phyloP scores from a whole-genome alignment of 257 asterid species.

The Echium plantagineum region DNA sequence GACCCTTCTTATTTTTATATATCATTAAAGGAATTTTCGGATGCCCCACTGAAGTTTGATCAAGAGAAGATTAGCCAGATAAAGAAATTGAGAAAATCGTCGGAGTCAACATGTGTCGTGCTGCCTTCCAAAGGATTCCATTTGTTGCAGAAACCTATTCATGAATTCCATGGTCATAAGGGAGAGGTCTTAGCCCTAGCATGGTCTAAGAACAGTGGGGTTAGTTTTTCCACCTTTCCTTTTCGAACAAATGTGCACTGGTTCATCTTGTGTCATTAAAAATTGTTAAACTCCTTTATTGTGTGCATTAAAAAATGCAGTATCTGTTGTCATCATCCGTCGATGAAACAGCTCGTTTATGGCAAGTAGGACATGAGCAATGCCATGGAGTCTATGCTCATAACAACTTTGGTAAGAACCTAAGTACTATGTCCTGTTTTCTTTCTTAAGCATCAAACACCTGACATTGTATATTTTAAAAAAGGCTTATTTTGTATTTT shows the following conservation, averaged over 20 bases:
- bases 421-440: background rate
- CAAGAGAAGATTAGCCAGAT: slow-evolving; percentile 25
- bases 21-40: slow-evolving; percentile 42
- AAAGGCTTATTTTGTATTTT: slow-evolving; percentile 6
- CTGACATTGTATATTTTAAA: background rate
- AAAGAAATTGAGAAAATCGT: slow-evolving; percentile 36
- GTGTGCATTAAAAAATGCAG: slow-evolving; percentile 30
- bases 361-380: slow-evolving; percentile 66
- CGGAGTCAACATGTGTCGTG: slow-evolving; percentile 66
- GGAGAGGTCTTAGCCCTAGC: slow-evolving; percentile 80
- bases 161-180: slow-evolving; percentile 63
- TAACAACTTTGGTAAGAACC: slow-evolving; percentile 62
- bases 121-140: slow-evolving; percentile 72
- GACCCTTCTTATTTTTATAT: slow-evolving; percentile 68
- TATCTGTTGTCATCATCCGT: slow-evolving; percentile 70
- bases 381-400: slow-evolving; percentile 66
- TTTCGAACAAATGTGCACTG: background rate
- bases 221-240: slow-evolving; percentile 26
- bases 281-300: slow-evolving; percentile 4
- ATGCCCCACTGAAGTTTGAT: slow-evolving; percentile 37
- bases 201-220: slow-evolving; percentile 77
- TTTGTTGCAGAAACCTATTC: slow-evolving; percentile 73
- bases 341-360: slow-evolving; percentile 81
- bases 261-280: background rate
- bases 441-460: background rate